Evolutionary conservation across 2,329 filamentous ascomycete genomes (phyloP).

Genomic region (Penicillium olsonii): DNA sequence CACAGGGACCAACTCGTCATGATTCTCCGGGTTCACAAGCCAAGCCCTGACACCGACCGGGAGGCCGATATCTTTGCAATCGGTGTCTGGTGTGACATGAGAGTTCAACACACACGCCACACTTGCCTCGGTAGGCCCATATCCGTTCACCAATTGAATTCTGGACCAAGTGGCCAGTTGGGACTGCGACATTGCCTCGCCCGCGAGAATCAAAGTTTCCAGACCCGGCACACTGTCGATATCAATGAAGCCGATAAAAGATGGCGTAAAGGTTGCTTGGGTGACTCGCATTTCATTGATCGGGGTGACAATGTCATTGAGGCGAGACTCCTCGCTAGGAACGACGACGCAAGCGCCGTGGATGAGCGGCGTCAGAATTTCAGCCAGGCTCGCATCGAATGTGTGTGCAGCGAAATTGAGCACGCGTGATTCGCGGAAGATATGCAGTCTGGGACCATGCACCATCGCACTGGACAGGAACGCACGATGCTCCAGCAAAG

Average conservation of each 20-base stretch:
- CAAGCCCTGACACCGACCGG: constrained; percentile 38
- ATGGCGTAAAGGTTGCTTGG: constrained; percentile 61
- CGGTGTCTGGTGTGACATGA: constrained; percentile 30
- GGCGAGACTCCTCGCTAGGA: constrained; percentile 52
- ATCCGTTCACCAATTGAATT: constrained; percentile 45
- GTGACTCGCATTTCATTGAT: constrained; percentile 57
- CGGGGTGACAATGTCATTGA: constrained; percentile 52
- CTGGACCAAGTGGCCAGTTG: constrained; percentile 40
- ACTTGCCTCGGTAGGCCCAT: constrained; percentile 47
- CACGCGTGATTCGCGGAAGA: constrained; percentile 56
- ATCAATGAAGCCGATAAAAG: constrained; percentile 54
- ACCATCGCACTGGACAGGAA: constrained; percentile 57
- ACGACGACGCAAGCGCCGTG: constrained; percentile 62
- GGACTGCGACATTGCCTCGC: constrained; percentile 52
- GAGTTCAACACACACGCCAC: constrained; percentile 39
- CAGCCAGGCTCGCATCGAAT: constrained; percentile 57
- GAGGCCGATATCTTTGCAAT: constrained; percentile 39
- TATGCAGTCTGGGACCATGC: constrained; percentile 52
- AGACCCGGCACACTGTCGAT: constrained; percentile 47
- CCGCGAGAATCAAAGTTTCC: constrained; percentile 45
- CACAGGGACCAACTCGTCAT: constrained; percentile 45
- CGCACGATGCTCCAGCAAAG: constrained; percentile 64
- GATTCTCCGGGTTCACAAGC: constrained; percentile 44
- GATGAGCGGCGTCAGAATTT: constrained; percentile 56
- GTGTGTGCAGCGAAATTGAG: constrained; percentile 60